These are phyloP conservation scores for Chlorella sp. DNA, from an alignment of 139 green algal genomes.

Conservation along the genomic window DNA sequence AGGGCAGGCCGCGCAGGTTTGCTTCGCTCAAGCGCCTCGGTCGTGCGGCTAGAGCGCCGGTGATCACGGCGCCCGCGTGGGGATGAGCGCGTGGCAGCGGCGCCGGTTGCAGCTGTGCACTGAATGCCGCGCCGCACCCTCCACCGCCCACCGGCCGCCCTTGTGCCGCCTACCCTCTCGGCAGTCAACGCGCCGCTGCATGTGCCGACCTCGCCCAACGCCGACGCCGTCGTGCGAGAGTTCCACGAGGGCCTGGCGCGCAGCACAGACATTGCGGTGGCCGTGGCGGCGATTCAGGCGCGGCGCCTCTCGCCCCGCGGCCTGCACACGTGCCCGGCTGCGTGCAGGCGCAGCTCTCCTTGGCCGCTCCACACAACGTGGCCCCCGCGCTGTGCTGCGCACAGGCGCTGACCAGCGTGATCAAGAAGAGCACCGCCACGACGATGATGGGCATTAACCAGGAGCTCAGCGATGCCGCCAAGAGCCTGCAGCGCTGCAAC, in stretches of 20 bases:
- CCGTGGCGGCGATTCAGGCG: slow-evolving; percentile 83
- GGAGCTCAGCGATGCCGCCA: slow-evolving; percentile 81
- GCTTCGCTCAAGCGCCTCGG: not conserved
- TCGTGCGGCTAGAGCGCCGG: not conserved
- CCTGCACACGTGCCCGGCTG: too few species aligned
- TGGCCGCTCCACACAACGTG: too few species aligned
- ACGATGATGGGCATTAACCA: slow-evolving; percentile 92
- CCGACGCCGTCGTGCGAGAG: slow-evolving; percentile 66
- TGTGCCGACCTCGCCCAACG: slow-evolving; percentile 12
- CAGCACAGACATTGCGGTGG: slow-evolving; percentile 79
- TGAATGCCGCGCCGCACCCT: not conserved
- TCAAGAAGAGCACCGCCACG: slow-evolving; percentile 64
- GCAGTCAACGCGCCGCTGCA: slow-evolving; percentile 20
- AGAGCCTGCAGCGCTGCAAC: slow-evolving; percentile 78
- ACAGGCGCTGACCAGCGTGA: slow-evolving; percentile 78
- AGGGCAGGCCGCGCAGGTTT: not conserved
- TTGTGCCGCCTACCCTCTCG: not conserved
- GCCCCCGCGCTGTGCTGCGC: not conserved
- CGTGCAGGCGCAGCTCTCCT: too few species aligned
- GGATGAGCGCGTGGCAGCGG: not conserved
- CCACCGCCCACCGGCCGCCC: not conserved
- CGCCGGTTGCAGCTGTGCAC: not conserved
- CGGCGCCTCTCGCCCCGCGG: too few species aligned
- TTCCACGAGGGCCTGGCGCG: slow-evolving; percentile 72
- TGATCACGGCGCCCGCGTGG: too few species aligned